Conservation (phyloP, 805 yeast genomes). For the Starmerella powellii region DNA sequence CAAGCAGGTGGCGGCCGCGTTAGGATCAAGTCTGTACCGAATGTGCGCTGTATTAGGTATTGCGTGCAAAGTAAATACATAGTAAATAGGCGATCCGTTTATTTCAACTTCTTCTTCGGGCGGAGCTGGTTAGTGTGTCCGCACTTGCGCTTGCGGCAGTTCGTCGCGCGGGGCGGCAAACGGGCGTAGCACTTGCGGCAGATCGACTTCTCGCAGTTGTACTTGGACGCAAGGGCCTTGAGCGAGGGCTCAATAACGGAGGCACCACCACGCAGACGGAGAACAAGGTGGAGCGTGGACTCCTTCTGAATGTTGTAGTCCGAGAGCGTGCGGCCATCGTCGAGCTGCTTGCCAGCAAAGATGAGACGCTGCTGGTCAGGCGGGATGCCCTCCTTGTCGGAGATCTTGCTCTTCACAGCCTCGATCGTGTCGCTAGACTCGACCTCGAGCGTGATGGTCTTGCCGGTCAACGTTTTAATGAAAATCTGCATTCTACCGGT, state of each 20-base stretch:
- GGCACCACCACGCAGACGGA: slow-evolving; percentile 91
- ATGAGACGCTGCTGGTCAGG: slow-evolving; percentile 99
- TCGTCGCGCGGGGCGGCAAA: slow-evolving; percentile 99
- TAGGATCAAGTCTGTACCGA: too few species aligned
- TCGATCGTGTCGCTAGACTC: slow-evolving; percentile 98
- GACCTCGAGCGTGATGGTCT: slow-evolving; percentile 96
- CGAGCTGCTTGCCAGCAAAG: slow-evolving; percentile 99
- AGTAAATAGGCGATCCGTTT: slow-evolving; percentile 34
- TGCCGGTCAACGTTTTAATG: slow-evolving; percentile 99
- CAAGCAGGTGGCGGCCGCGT: too few species aligned
- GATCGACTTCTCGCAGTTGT: slow-evolving; percentile 98
- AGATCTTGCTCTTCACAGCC: slow-evolving; percentile 97
- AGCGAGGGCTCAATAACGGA: slow-evolving; percentile 95
- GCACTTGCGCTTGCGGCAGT: slow-evolving; percentile 99
- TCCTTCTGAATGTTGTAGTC: slow-evolving; percentile 99
- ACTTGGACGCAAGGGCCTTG: slow-evolving; percentile 97
- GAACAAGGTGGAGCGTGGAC: slow-evolving; percentile 90
- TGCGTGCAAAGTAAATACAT: slow-evolving; percentile 3
- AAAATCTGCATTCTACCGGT: slow-evolving; percentile 48
- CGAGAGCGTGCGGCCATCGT: slow-evolving; percentile 96
- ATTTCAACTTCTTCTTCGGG: slow-evolving; percentile 99
- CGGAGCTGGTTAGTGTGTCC: slow-evolving; percentile 99
- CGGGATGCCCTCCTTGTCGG: slow-evolving; percentile 99
- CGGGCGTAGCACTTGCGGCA: slow-evolving; percentile 99
- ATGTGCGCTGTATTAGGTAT: too few species aligned